A percentile compares a stretch with the other conserved stretches of the same genome.
Conservation (phyloP, 2,329 filamentous ascomycete genomes). For the Penicillium sp. region DNA sequence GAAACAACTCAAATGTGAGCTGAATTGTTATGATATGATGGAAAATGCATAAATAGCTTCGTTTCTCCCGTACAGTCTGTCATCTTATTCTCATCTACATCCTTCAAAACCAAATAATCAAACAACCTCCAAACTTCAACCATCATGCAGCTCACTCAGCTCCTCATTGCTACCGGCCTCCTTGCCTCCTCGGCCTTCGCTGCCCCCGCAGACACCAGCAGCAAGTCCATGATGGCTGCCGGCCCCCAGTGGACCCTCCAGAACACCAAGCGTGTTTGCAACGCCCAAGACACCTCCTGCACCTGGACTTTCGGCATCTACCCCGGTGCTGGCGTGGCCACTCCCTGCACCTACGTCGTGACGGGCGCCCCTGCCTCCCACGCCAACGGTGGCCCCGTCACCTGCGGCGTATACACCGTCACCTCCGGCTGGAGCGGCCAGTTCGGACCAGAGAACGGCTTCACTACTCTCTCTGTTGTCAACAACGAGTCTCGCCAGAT, state of each 20-base stretch:
- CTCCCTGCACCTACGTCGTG: conserved; percentile 43
- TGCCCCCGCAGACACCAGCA: conserved; percentile 31
- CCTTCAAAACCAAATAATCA: background rate
- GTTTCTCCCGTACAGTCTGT: background rate
- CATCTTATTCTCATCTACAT: background rate
- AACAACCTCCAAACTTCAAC: conserved; percentile 3
- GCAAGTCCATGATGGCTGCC: conserved; percentile 43
- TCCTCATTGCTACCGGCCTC: conserved; percentile 35
- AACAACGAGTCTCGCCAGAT: conserved; percentile 46
- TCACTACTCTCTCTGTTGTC: conserved; percentile 55
- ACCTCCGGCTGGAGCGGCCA: conserved; percentile 57
- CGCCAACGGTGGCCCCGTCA: conserved; percentile 41
- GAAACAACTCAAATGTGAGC: background rate
- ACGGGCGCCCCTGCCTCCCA: conserved; percentile 36
- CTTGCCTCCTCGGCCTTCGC: conserved; percentile 38
- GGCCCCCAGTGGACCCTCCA: conserved; percentile 46
- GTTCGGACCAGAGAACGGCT: conserved; percentile 53
- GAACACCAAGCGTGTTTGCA: conserved; percentile 44
- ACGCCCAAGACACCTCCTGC: conserved; percentile 41
- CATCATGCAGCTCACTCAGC: conserved; percentile 48
- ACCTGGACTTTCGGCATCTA: conserved; percentile 48
- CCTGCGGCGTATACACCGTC: conserved; percentile 53
- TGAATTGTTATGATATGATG: background rate
- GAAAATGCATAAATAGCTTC: conserved; percentile 1
- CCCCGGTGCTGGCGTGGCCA: conserved; percentile 28